Base-by-base conservation (phyloP, 495 filamentous ascomycete species). In the Talaromyces liani region DNA sequence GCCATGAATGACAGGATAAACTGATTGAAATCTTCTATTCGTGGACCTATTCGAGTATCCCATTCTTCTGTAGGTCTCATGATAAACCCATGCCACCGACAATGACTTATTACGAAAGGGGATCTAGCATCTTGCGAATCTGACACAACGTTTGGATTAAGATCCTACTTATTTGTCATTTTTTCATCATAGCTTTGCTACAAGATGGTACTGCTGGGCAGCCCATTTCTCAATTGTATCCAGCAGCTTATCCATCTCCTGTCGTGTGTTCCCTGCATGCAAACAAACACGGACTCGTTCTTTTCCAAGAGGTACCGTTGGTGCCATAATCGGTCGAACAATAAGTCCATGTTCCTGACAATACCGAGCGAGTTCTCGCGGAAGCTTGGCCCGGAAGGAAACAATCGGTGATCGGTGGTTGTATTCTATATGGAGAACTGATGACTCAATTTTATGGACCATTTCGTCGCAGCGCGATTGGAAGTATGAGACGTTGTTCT, bases 231-330 rank as follows among this genome's bases (percentile, higher is more conserved):
- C 65, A 47, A 75, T 75, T 4, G 64, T 55, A 5, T 45, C 60
- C 16, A 68, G 66, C 34, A 72, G 53, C 22, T 25, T 20, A 24
- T 76, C 71, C 10, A 72, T 65, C 29, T 76, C 65, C 9, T 60
- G 58, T 16, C 69, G 64, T 4, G 72, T 71, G 62, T 76, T 73
- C 7, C 53, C 62, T 6, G 72, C 70, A 56, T 76, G 73, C 56
- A 75, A 71, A 53, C 72, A 67, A 22, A 76, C 57, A 18, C 73
- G 62, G 9, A 76, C 65, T 3, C 73, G 66, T 18, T 66, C 66
- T 47, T 66, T 55, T 5, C 71, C 72, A 36, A 70, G 71, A 1
- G 73, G 71, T 0, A 76, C 71, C 0, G 68, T 60, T 6, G 73
- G 73, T 54, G 68, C 72, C 57, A 65, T 65, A 60, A 76, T 70